Conservation (phyloP, 2,329 filamentous ascomycete genomes). For the Penicillium sp. region DNA sequence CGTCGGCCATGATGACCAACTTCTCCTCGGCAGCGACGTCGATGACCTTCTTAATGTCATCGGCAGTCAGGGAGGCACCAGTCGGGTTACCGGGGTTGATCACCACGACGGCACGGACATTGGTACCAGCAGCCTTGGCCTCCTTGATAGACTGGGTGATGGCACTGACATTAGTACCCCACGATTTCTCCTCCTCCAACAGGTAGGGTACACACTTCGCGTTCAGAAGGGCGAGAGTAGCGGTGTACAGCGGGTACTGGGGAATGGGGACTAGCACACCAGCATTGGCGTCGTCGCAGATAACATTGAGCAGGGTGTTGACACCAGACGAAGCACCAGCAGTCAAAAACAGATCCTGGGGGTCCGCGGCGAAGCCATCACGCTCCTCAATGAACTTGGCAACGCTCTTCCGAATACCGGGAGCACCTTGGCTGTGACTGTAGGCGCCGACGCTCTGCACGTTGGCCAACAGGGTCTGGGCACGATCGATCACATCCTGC, state of each 20-base stretch:
- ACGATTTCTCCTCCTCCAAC: conserved; percentile 81
- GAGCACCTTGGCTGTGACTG: conserved; percentile 88
- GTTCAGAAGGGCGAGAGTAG: conserved; percentile 82
- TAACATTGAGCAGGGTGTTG: conserved; percentile 87
- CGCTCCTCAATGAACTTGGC: conserved; percentile 90
- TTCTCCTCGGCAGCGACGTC: conserved; percentile 83
- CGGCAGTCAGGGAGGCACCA: conserved; percentile 77
- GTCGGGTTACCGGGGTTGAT: conserved; percentile 99
- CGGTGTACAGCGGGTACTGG: conserved; percentile 97
- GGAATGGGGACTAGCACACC: conserved; percentile 94
- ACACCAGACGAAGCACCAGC: conserved; percentile 92
- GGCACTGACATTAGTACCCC: conserved; percentile 83
- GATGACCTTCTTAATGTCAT: conserved; percentile 82
- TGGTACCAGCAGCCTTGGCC: conserved; percentile 75
- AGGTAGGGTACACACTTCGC: conserved; percentile 90
- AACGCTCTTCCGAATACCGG: conserved; percentile 83
- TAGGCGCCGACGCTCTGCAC: conserved; percentile 94
- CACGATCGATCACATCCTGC: conserved; percentile 82
- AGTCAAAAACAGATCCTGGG: conserved; percentile 84
- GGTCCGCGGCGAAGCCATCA: conserved; percentile 83
- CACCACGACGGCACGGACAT: conserved; percentile 90
- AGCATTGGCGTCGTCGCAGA: conserved; percentile 75
- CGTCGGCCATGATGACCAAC: conserved; percentile 89
- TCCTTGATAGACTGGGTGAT: conserved; percentile 75
- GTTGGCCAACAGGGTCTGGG: conserved; percentile 76